Conservation (phyloP, 148 eudicot species). For the Chenopodium quinoa region DNA sequence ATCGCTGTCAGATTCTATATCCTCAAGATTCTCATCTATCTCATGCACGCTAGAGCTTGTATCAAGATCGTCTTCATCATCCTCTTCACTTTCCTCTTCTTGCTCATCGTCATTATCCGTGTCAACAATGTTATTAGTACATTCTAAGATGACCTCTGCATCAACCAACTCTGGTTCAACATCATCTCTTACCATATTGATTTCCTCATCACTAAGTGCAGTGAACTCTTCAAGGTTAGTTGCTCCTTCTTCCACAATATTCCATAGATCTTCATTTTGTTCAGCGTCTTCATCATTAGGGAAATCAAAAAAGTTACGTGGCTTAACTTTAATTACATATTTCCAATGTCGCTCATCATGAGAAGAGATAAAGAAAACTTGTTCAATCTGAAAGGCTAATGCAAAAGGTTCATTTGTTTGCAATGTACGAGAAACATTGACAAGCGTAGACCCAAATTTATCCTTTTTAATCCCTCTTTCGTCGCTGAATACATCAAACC, state of each 20-base stretch:
- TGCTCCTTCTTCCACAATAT: too few species aligned
- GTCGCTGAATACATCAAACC: not conserved
- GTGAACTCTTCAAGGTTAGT: not conserved
- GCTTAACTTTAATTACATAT: not conserved
- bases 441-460: not conserved
- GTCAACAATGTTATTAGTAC: not conserved
- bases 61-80: not conserved
- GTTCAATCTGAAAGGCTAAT: not conserved
- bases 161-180: not conserved
- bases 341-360: conserved; percentile 13
- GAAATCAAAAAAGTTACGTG: not conserved
- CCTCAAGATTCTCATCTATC: too few species aligned
- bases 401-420: conserved; percentile 10
- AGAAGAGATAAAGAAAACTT: not conserved
- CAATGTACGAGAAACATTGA: not conserved
- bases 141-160: not conserved
- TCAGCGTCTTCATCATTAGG: not conserved
- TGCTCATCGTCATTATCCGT: not conserved
- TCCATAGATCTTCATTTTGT: too few species aligned
- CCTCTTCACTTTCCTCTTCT: not conserved
- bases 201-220: not conserved
- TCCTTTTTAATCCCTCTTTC: conserved; percentile 15
- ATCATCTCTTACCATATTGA: not conserved
- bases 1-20: too few species aligned
- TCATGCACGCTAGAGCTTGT: too few species aligned